A percentile compares a stretch with the other conserved stretches of the same genome.
phyloP scores from a whole-genome alignment of 192 early-diverging fungal genomes.

The Coemansia sp. region DNA sequence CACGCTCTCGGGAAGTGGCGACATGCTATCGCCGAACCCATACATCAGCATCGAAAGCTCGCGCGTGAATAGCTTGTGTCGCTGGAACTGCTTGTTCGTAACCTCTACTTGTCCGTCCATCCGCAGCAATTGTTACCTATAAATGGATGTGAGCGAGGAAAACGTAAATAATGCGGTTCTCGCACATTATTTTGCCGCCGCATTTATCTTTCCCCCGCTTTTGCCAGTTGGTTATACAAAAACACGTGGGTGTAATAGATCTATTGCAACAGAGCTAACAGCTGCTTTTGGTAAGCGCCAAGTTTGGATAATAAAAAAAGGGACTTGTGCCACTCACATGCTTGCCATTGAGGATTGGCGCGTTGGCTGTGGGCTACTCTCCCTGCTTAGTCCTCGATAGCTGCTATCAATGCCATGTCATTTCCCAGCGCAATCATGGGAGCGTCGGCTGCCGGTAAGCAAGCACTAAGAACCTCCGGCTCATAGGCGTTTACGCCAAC shows the following conservation, averaged over 20 bases:
- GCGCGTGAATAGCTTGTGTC: constrained; percentile 43
- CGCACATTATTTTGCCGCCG: background rate
- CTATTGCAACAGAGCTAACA: no score
- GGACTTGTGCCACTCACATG: background rate
- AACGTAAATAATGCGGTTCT: background rate
- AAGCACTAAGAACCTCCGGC: constrained; percentile 18
- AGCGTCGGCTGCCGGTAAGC: background rate
- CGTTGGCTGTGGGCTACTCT: background rate
- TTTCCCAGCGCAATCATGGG: constrained; percentile 41
- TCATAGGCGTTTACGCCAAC: constrained; percentile 9
- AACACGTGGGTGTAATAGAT: background rate
- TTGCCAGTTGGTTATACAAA: background rate
- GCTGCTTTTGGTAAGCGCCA: background rate
- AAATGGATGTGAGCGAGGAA: background rate
- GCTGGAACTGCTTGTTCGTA: constrained; percentile 47
- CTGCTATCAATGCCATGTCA: constrained; percentile 38
- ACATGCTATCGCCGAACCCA: constrained; percentile 41
- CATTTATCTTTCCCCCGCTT: background rate
- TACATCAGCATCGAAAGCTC: constrained; percentile 50
- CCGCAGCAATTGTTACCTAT: background rate
- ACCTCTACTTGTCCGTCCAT: constrained; percentile 46
- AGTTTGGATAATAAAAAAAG: no score
- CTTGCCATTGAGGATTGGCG: background rate
- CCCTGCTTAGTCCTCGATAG: background rate
- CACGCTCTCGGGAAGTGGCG: constrained; percentile 37